Evolutionary conservation across 2,329 filamentous ascomycete species (phyloP).

Genomic region (Cadophora malorum): DNA sequence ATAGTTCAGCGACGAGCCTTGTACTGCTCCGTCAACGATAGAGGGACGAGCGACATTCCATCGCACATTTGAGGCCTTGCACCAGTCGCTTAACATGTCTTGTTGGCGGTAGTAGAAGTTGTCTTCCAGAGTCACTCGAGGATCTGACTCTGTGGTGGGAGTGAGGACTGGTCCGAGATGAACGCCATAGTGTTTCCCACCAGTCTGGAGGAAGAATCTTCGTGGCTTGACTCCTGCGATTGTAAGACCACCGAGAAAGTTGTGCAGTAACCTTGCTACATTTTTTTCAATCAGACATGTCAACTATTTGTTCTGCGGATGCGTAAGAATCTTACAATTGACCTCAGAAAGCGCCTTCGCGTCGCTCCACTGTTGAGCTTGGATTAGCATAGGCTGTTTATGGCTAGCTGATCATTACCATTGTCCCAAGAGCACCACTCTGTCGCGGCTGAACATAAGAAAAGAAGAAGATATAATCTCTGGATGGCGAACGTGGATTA

Average conservation of each 20-base stretch:
- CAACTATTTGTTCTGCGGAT: background rate
- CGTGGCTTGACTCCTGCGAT: background rate
- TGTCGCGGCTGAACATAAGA: background rate
- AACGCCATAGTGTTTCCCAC: slow-evolving; percentile 1
- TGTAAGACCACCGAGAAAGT: background rate
- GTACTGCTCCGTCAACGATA: background rate
- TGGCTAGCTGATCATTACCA: background rate
- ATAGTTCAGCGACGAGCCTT: background rate
- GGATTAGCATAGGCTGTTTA: no score
- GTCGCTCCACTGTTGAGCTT: background rate
- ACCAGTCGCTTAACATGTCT: background rate
- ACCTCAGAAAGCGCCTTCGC: background rate
- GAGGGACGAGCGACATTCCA: slow-evolving; percentile 1
- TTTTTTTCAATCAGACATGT: background rate
- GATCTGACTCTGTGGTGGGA: background rate
- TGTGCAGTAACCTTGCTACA: background rate
- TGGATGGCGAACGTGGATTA: background rate
- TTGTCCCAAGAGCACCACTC: background rate
- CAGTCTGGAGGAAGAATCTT: slow-evolving; percentile 1
- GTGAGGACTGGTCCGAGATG: background rate
- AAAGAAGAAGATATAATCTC: slow-evolving; percentile 5
- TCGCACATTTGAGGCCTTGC: background rate
- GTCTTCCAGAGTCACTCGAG: background rate
- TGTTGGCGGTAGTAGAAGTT: slow-evolving; percentile 1
- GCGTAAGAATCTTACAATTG: background rate